A percentile compares a stretch with the other conserved stretches of the same genome.
Conservation (phyloP, 2,329 filamentous ascomycete species). For the Talaromyces pinophilus region DNA sequence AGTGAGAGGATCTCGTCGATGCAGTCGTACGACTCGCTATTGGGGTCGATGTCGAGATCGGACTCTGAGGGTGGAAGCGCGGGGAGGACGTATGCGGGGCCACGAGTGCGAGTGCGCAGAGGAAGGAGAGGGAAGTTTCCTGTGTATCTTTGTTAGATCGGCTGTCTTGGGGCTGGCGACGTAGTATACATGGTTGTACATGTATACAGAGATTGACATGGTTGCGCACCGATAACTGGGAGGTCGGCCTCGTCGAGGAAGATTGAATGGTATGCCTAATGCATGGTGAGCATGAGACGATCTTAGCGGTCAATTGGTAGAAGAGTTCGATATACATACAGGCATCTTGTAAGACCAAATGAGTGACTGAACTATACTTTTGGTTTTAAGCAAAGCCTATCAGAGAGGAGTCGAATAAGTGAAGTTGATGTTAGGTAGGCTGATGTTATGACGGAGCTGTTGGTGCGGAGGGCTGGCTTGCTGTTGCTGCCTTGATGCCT, state of each 20-base stretch:
- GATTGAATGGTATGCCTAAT: constrained; percentile 93
- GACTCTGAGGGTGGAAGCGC: constrained; percentile 59
- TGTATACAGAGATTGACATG: neutral
- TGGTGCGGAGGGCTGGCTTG: constrained; percentile 25
- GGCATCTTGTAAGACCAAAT: constrained; percentile 15
- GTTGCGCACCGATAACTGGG: constrained; percentile 59
- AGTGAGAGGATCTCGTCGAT: constrained; percentile 89
- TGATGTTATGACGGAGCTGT: constrained; percentile 23
- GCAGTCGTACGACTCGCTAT: constrained; percentile 92
- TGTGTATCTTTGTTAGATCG: constrained; percentile 33
- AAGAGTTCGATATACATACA: constrained; percentile 7
- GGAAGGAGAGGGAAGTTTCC: constrained; percentile 95
- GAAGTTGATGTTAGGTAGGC: neutral
- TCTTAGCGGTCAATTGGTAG: neutral
- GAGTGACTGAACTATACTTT: neutral
- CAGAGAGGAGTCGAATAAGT: neutral
- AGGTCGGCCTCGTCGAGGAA: constrained; percentile 79
- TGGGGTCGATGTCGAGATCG: constrained; percentile 65
- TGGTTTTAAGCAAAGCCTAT: neutral
- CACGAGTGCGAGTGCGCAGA: constrained; percentile 89
- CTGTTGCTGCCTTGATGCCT: constrained; percentile 14
- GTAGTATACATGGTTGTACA: too few species aligned
- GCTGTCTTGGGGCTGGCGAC: too few species aligned
- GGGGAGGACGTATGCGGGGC: constrained; percentile 86
- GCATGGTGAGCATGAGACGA: neutral